Conservation (phyloP, 306 rosid species). For the Cicer judaicum region DNA sequence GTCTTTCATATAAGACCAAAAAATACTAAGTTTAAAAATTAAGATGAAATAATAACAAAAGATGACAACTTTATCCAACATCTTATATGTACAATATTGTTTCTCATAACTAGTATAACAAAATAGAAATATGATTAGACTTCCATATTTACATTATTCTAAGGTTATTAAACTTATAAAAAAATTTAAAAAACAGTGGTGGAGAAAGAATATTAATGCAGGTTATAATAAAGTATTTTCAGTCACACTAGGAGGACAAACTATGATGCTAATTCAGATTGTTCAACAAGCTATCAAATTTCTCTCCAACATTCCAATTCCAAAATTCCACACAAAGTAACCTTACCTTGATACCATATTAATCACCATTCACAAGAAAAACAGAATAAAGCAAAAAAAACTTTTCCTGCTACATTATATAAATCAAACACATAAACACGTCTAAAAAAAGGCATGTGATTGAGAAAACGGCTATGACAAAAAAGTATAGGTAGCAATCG, state of each 20-base stretch:
- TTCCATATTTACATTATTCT: neutral
- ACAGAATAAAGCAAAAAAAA: slow-evolving; percentile 52
- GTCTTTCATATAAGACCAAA: too few species aligned
- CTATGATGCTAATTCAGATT: slow-evolving; percentile 40
- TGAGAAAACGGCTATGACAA: too few species aligned
- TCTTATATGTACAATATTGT: neutral
- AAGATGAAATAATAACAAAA: too few species aligned
- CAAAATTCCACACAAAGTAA: slow-evolving; percentile 55
- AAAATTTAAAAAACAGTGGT: neutral
- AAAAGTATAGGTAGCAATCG: too few species aligned
- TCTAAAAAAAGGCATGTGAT: too few species aligned
- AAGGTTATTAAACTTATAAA: neutral
- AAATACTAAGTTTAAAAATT: too few species aligned
- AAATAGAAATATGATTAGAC: neutral
- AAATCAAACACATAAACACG: too few species aligned
- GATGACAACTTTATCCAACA: neutral
- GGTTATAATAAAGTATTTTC: neutral
- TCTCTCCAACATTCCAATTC: slow-evolving; percentile 48
- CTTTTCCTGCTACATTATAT: too few species aligned
- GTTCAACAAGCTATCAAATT: slow-evolving; percentile 45
- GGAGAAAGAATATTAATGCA: slow-evolving; percentile 33
- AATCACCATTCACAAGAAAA: slow-evolving; percentile 11
- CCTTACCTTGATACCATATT: slow-evolving; percentile 34
- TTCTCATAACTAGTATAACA: neutral
- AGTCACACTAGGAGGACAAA: slow-evolving; percentile 1